Percentiles rank a stretch among this genome's conserved stretches.
Conservation (phyloP, 345 rosid genomes). For the Dovyalis caffra region DNA sequence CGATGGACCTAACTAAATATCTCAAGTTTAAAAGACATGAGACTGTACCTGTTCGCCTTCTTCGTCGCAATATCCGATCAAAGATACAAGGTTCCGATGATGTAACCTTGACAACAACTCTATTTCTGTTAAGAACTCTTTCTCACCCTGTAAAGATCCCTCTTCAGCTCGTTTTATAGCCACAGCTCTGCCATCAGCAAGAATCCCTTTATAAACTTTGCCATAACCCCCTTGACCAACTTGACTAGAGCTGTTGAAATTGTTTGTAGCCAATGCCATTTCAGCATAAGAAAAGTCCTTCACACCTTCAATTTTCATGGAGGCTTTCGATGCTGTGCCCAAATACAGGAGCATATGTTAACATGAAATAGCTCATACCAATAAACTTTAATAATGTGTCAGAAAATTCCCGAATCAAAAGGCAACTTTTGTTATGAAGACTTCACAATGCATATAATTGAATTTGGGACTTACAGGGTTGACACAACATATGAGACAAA, state of each 20-base stretch:
- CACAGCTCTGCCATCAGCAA: conserved; percentile 67
- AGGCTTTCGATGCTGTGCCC: conserved; percentile 51
- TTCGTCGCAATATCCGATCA: conserved; percentile 89
- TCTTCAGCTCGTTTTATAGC: conserved; percentile 92
- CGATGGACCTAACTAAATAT: background rate
- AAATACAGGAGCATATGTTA: conserved; percentile 19
- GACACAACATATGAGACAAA: background rate
- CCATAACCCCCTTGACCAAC: conserved; percentile 99
- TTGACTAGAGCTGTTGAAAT: conserved; percentile 57
- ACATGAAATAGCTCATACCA: background rate
- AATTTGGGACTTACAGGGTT: background rate
- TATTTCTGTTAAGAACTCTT: conserved; percentile 90
- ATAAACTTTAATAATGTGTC: background rate
- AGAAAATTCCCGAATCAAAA: background rate
- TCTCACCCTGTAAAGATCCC: conserved; percentile 88
- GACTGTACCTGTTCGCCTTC: conserved; percentile 82
- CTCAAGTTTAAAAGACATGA: background rate
- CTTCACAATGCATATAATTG: background rate
- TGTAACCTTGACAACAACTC: conserved; percentile 83
- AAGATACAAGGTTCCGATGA: conserved; percentile 89
- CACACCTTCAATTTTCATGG: conserved; percentile 71
- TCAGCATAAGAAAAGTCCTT: conserved; percentile 71
- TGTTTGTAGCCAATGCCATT: conserved; percentile 62
- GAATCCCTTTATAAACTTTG: conserved; percentile 76
- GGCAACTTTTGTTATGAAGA: background rate